Evolutionary conservation across 768 basidiomycete genomes (phyloP), one percentile per base, ranked within the genome.

Genomic region (Hygrocybe coccinea): DNA sequence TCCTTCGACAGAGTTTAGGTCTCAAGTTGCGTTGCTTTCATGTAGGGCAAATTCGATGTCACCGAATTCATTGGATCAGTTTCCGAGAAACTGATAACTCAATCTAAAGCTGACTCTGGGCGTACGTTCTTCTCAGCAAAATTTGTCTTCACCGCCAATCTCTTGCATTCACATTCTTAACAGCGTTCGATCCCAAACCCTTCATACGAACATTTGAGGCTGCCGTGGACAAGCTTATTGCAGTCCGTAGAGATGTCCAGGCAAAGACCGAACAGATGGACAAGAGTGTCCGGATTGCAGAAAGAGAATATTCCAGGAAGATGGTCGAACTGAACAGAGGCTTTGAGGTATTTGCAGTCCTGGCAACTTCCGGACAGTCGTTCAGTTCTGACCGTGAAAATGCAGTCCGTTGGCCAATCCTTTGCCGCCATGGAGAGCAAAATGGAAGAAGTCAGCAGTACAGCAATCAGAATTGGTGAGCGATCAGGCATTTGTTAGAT

Each of bases 171-270:
- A n/a, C 34, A 11, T 50, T 52, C 37, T 48, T 55, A 46, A 33
- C 58, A 94, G 92, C 95, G n/a, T 95, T 95, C 64, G 86, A 95
- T 64, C 92, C 95, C 4, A 87, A 88, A 64, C 92, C 95, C 0
- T 97, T 97, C 71, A 89, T 97, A 57, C 76, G 81, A 52, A 93
- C 90, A 3, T 95, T 99, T 59, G 97, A 98, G 62, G 82, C 84
- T 15, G 90, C 91, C 0, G 86, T 98, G 10, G 94, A 97, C 72
- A 83, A 80, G 52, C 80, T 99, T 34, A 87, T 99, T 58, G 79
- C 84, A 1, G 79, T 97, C 14, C 82, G 95, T 43, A 90, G 88
- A 64, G 89, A 97, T 71, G 91, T 97, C 6, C 93, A 97, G 59
- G 74, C 83, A 21, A 87, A 87, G 71, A 95, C 92, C 0, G 89